phyloP scores from a whole-genome alignment of 2,329 filamentous ascomycete genomes.

The Thielaviopsis populi region DNA sequence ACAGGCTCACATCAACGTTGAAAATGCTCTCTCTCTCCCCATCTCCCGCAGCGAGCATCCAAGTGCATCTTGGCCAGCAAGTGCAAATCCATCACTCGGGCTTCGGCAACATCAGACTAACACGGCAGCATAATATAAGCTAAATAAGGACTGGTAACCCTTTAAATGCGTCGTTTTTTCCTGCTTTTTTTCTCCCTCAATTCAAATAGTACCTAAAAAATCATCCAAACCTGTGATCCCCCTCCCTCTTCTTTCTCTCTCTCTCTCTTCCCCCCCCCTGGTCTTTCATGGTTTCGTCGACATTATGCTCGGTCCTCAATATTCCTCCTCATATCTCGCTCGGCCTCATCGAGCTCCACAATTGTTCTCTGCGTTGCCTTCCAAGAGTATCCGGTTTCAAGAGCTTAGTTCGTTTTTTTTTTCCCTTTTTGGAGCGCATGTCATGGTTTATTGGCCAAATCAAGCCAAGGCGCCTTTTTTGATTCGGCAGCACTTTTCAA shows the following conservation, averaged over 20 bases:
- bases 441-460: neutral
- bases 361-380: neutral
- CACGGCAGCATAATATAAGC: no score
- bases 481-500: neutral
- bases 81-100: no score
- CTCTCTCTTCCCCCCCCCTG: neutral
- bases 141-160: no score
- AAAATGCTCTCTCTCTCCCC: no score
- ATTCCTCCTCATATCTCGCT: constrained; percentile 11
- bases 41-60: neutral
- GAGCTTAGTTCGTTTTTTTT: neutral
- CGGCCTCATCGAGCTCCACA: neutral
- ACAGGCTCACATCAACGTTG: no score
- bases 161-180: no score
- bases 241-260: neutral
- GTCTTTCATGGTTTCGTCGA: neutral
- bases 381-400: neutral
- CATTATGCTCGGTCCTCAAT: constrained; percentile 6
- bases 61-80: no score
- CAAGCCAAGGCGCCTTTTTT: neutral
- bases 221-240: neutral
- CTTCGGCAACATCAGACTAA: no score
- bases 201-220: neutral
- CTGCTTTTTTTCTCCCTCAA: neutral
- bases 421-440: neutral